Evolutionary conservation across 1,284 basidiomycete species (phyloP).

Genomic region (Phenoliferia sp.): DNA sequence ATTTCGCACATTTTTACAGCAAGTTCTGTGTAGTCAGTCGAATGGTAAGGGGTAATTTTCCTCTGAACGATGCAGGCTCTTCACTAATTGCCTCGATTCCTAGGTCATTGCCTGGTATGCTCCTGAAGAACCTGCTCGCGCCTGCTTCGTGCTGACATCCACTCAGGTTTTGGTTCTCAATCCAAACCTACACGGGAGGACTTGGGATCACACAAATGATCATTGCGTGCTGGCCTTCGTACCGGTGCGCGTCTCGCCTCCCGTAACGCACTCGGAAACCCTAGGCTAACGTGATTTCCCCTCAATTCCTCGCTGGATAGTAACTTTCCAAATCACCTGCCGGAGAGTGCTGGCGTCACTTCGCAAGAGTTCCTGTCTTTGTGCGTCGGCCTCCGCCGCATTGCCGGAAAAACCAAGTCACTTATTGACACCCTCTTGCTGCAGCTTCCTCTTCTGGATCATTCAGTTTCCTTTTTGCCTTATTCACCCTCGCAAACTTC

Average conservation of each 20-base stretch:
- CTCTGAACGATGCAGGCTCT: constrained; percentile 66
- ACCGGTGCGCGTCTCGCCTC: constrained; percentile 8
- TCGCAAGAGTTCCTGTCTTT: constrained; percentile 61
- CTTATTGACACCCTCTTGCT: neutral
- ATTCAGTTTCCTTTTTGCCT: constrained; percentile 57
- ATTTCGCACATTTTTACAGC: too few relatives aligned
- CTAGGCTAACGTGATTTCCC: constrained; percentile 47
- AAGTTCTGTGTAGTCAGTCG: constrained; percentile 2
- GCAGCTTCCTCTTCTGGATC: neutral
- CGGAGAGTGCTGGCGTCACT: constrained; percentile 18
- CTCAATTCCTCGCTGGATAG: too few relatives aligned
- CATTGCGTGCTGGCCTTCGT: constrained; percentile 37
- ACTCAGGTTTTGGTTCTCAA: constrained; percentile 22
- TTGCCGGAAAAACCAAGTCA: constrained; percentile 45
- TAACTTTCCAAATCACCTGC: constrained; percentile 44
- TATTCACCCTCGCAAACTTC: constrained; percentile 60
- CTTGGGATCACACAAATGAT: constrained; percentile 13
- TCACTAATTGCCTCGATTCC: constrained; percentile 10
- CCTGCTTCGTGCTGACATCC: neutral
- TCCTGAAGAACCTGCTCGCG: constrained; percentile 9
- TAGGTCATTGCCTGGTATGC: neutral
- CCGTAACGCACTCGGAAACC: too few relatives aligned
- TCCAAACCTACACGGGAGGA: constrained; percentile 18
- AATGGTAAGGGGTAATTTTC: constrained; percentile 51
- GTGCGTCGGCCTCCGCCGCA: constrained; percentile 55